Evolutionary conservation across 306 rosid species (phyloP), one percentile per base, ranked within the genome.

Genomic region (Vigna angularis): DNA sequence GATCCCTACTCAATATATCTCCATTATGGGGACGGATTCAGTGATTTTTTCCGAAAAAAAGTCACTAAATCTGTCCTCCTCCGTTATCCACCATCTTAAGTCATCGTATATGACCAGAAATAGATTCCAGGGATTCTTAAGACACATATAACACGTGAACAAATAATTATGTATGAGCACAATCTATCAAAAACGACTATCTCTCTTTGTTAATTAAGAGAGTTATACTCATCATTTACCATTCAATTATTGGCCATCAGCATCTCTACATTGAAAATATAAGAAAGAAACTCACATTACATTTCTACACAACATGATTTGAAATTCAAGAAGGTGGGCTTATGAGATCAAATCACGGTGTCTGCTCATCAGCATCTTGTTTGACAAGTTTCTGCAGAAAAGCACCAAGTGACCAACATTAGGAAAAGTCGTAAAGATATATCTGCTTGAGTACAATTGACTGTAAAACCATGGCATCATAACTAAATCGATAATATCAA

Each of bases 311-410:
- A 61, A 44, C 67, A 79, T 6, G 36, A 73, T 45, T 52, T 66
- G 81, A 59, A 83, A 68, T 38, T 34, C 16, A 66, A 56, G 26
- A 58, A 56, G 36, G 69, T 14, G 52, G 15, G 24, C 71, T 42
- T 62, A 12, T 40, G 64, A 16, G 47, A 68, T 75, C 38, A 49
- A 67, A 61, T 86, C 90, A 86, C 11, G 85, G 72, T 49, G 80
- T 83, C 80, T 81, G 73, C 85, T 88, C 89, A 0, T 56, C 83
- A 75, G 88, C 76, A 7, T 62, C 85, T 28, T 70, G 83, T 77
- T 69, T 70, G 28, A 83, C 82, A 12, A 82, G 75, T 85, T 92
- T 88, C 97, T 87, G 89, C 87, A 75, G 18, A 74, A 55, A 49
- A 75, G 57, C 3, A 4, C 15, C 48, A 48, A 8, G 59, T 53